Conservation (phyloP, 1,284 basidiomycete species). For the Microbotryum violaceum region DNA sequence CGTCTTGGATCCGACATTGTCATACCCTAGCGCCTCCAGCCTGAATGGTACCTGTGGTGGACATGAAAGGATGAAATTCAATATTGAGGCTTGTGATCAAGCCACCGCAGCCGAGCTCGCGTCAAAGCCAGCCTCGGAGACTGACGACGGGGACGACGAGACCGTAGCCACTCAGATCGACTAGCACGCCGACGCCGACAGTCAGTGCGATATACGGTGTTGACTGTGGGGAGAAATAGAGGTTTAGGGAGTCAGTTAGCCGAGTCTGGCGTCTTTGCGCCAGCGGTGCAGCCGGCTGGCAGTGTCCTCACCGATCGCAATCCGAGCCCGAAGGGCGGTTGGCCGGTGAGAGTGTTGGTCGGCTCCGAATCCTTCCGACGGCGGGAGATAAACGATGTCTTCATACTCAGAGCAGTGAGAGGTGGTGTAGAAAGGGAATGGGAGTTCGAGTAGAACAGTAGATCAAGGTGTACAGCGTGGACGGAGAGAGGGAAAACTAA, state of each 20-base stretch:
- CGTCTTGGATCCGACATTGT: conserved; percentile 26
- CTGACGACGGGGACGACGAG: conserved; percentile 4
- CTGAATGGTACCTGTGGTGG: conserved; percentile 27
- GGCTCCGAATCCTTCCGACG: too few relatives aligned
- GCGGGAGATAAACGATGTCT: too few relatives aligned
- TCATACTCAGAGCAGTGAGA: too few relatives aligned
- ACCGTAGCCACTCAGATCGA: conserved; percentile 15
- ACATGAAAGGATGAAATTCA: conserved; percentile 16
- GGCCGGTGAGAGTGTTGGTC: too few relatives aligned
- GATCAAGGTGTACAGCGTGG: too few relatives aligned
- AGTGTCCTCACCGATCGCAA: not conserved
- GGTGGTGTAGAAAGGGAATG: too few relatives aligned
- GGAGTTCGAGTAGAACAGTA: too few relatives aligned
- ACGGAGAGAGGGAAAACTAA: too few relatives aligned
- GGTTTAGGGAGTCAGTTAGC: too few relatives aligned
- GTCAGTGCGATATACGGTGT: conserved; percentile 17
- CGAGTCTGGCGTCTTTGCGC: too few relatives aligned
- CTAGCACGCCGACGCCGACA: conserved; percentile 24
- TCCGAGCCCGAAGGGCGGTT: conserved; percentile 9
- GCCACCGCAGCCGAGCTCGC: conserved; percentile 1
- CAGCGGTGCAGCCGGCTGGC: too few relatives aligned
- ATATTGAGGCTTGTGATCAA: conserved; percentile 2
- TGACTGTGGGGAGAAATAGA: not conserved
- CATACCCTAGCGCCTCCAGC: conserved; percentile 31
- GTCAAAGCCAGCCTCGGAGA: conserved; percentile 6